phyloP scores from a whole-genome alignment of 495 filamentous ascomycete genomes.

The Cudoniella acicularis region DNA sequence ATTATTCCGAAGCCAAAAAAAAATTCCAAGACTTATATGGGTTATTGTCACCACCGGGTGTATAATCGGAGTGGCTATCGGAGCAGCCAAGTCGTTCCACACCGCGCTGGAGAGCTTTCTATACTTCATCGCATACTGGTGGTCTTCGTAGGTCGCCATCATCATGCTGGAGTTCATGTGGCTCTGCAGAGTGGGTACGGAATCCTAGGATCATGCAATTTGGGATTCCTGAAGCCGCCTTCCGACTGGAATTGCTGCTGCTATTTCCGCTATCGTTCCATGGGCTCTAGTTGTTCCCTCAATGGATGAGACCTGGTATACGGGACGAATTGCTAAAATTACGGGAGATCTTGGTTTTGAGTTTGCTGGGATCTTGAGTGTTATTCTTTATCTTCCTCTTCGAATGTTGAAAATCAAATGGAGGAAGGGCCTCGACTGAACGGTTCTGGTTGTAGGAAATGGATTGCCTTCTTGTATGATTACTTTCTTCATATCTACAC shows the following conservation, averaged over 20 bases:
- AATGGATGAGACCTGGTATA: conserved; percentile 40
- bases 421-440: not conserved
- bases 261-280: conserved; percentile 39
- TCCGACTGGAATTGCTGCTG: conserved; percentile 44
- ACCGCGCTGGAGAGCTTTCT: conserved; percentile 50
- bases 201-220: conserved; percentile 42
- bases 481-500: not conserved
- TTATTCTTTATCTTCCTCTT: conserved; percentile 42
- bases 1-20: not conserved
- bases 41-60: conserved; percentile 35
- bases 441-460: no score
- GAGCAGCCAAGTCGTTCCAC: conserved; percentile 37
- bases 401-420: conserved; percentile 32
- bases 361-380: conserved; percentile 46
- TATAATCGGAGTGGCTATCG: conserved; percentile 33
- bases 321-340: conserved; percentile 41
- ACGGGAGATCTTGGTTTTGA: conserved; percentile 61
- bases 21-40: conserved; percentile 40
- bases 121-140: conserved; percentile 54
- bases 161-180: conserved; percentile 54
- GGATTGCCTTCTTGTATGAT: no score
- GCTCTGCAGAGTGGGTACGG: conserved; percentile 44
- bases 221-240: conserved; percentile 43
- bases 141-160: conserved; percentile 51
- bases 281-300: conserved; percentile 49